These are phyloP conservation scores for Metschnikowia bowlesiae DNA, from an alignment of 805 yeast genomes.

Conservation along the genomic window DNA sequence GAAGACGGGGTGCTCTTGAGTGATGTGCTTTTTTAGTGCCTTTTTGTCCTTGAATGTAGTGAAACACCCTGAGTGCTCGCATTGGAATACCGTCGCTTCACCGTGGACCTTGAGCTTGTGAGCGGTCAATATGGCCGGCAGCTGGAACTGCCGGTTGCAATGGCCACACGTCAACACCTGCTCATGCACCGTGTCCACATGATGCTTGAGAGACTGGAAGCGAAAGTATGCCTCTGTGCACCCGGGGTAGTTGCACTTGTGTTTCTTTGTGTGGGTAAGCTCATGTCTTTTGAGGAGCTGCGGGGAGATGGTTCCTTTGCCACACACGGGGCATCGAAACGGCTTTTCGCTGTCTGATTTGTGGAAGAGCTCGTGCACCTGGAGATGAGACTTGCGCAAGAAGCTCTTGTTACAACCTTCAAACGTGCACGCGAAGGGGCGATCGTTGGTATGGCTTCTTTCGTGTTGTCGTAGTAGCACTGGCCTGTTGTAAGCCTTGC, in stretches of 20 bases:
- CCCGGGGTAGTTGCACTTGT: slow-evolving; percentile 50
- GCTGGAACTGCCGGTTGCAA: slow-evolving; percentile 61
- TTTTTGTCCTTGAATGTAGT: slow-evolving; percentile 65
- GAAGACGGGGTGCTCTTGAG: slow-evolving; percentile 67
- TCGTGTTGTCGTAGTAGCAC: slow-evolving; percentile 77
- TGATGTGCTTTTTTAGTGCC: slow-evolving; percentile 65
- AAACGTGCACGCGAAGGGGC: slow-evolving; percentile 65
- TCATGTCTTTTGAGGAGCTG: slow-evolving; percentile 86
- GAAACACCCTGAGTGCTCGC: slow-evolving; percentile 60
- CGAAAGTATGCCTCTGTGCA: slow-evolving; percentile 70
- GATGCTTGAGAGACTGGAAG: slow-evolving; percentile 72
- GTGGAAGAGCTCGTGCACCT: slow-evolving; percentile 72
- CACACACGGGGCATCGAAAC: slow-evolving; percentile 66
- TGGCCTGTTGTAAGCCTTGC: slow-evolving; percentile 75
- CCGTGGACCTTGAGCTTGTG: slow-evolving; percentile 69
- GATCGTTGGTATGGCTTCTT: slow-evolving; percentile 71
- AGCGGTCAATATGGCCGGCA: slow-evolving; percentile 60
- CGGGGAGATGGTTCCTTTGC: slow-evolving; percentile 71
- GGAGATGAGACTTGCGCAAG: slow-evolving; percentile 71
- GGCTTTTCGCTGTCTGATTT: slow-evolving; percentile 53
- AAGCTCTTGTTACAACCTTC: slow-evolving; percentile 60
- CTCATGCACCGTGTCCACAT: slow-evolving; percentile 59
- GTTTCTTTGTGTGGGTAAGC: slow-evolving; percentile 58
- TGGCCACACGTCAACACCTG: slow-evolving; percentile 49
- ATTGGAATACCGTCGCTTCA: slow-evolving; percentile 49